Conservation (phyloP, 768 basidiomycete genomes). For the Cubamyces sp. region DNA sequence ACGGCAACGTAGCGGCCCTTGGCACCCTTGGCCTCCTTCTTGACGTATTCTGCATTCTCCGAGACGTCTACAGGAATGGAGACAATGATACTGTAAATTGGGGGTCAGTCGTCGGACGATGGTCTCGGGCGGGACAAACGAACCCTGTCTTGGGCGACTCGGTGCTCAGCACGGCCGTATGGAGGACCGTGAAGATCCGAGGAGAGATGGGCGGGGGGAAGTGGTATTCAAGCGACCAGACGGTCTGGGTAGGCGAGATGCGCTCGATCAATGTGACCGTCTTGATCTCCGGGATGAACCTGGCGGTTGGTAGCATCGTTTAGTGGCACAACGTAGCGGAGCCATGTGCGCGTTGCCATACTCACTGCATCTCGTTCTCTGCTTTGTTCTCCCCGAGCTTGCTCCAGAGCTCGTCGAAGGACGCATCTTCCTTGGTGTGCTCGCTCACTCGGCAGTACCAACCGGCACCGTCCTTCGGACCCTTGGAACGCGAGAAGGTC, state of each 20-base stretch:
- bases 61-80: slow-evolving; percentile 74
- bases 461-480: slow-evolving; percentile 54
- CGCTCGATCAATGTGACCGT: slow-evolving; percentile 65
- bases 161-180: slow-evolving; percentile 58
- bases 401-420: slow-evolving; percentile 76
- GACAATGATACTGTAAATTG: slow-evolving; percentile 41
- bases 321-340: neutral
- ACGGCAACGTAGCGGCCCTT: slow-evolving; percentile 73
- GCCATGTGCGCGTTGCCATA: neutral
- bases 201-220: slow-evolving; percentile 73
- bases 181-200: slow-evolving; percentile 76
- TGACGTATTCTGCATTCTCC: slow-evolving; percentile 57
- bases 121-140: slow-evolving; percentile 28
- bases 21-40: slow-evolving; percentile 64
- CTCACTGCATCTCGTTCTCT: slow-evolving; percentile 69
- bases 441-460: slow-evolving; percentile 75
- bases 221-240: slow-evolving; percentile 76
- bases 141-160: slow-evolving; percentile 62
- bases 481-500: slow-evolving; percentile 57
- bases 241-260: slow-evolving; percentile 62
- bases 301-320: slow-evolving; percentile 32
- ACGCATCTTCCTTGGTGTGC: slow-evolving; percentile 65
- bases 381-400: slow-evolving; percentile 69
- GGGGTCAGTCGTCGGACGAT: neutral
- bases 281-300: slow-evolving; percentile 68